Evolutionary conservation across 2,329 filamentous ascomycete genomes (phyloP), one percentile per base, ranked within the genome.

Genomic region (Cytospora piceae): DNA sequence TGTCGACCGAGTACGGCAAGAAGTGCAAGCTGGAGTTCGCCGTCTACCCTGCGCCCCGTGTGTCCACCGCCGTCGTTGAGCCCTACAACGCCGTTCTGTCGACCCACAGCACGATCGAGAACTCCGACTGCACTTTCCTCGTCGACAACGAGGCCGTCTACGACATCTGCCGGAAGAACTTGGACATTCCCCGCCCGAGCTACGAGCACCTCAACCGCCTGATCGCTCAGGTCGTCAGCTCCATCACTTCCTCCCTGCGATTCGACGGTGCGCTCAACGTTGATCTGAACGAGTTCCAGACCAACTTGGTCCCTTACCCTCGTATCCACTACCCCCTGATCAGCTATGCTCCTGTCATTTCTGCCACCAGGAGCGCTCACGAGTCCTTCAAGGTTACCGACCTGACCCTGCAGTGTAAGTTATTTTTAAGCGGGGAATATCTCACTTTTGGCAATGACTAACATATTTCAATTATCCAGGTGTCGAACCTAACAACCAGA

Each of bases 301-400:
- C 88, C 77, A 91, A 91, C 81, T 75, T 91, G 79, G 89, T 91
- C 61, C 88, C 88, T 31, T 91, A 89, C 77, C 88, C 88, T 42
- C 87, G 88, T 77, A 91, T 91, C 71, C 88, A 91, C 82, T 91
- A 90, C 78, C 89, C 89, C 61, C 79, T 91, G 56, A 90, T 91
- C 80, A 89, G 86, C 80, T 91, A 91, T 74, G 87, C 89, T 14
- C 88, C 88, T 37, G 88, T 91, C 71, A 83, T 91, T 70, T 90
- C 88, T 27, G 87, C 87, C 66, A 83, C 85, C 81, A 92, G 91
- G 85, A 92, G 90, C 78, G 86, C 88, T 57, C 92, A 95, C 75
- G 92, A 95, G 83, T 92, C 90, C 82, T 94, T 94, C 87, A 93
- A 92, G 83, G 89, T 93, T 63, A 85, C 87, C 69, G 92, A 95